These are phyloP conservation scores for Choiromyces venosus DNA, from an alignment of 495 filamentous ascomycete genomes.

Conservation along the genomic window DNA sequence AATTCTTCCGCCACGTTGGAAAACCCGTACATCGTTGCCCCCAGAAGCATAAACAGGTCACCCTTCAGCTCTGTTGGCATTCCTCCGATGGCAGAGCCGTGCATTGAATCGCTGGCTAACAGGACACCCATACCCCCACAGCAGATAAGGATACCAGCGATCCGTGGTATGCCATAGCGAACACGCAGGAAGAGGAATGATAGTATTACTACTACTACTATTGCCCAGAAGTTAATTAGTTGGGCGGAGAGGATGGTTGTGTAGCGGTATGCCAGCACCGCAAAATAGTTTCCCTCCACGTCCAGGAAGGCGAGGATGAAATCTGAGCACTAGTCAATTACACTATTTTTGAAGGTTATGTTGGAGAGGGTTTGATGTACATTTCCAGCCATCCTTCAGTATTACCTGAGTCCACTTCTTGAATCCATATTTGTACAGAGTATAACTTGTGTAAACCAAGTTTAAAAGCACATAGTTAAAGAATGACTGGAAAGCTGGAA, in stretches of 20 bases:
- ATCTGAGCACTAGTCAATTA: slow-evolving; percentile 45
- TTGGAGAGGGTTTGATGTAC: slow-evolving; percentile 39
- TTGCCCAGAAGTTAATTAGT: slow-evolving; percentile 98
- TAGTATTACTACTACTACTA: slow-evolving; percentile 81
- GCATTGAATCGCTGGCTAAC: slow-evolving; percentile 81
- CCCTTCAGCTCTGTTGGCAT: slow-evolving; percentile 76
- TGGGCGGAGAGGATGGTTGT: slow-evolving; percentile 86
- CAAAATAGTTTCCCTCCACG: slow-evolving; percentile 96
- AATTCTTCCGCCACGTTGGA: slow-evolving; percentile 89
- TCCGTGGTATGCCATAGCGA: slow-evolving; percentile 79
- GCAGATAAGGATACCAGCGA: slow-evolving; percentile 80
- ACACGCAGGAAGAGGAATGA: slow-evolving; percentile 78
- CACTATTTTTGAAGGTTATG: neutral
- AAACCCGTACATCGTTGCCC: slow-evolving; percentile 86
- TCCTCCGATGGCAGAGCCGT: slow-evolving; percentile 57
- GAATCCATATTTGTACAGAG: slow-evolving; percentile 73
- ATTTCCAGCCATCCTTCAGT: slow-evolving; percentile 77
- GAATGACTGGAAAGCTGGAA: slow-evolving; percentile 95
- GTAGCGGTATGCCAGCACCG: slow-evolving; percentile 88
- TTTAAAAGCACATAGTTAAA: slow-evolving; percentile 89
- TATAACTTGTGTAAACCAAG: slow-evolving; percentile 73
- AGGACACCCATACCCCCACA: slow-evolving; percentile 88
- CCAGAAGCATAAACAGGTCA: slow-evolving; percentile 83
- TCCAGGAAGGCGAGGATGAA: slow-evolving; percentile 87
- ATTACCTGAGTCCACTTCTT: slow-evolving; percentile 62